Base-by-base conservation (phyloP, 2,329 filamentous ascomycete genomes). In the Aspergillus sp. region DNA sequence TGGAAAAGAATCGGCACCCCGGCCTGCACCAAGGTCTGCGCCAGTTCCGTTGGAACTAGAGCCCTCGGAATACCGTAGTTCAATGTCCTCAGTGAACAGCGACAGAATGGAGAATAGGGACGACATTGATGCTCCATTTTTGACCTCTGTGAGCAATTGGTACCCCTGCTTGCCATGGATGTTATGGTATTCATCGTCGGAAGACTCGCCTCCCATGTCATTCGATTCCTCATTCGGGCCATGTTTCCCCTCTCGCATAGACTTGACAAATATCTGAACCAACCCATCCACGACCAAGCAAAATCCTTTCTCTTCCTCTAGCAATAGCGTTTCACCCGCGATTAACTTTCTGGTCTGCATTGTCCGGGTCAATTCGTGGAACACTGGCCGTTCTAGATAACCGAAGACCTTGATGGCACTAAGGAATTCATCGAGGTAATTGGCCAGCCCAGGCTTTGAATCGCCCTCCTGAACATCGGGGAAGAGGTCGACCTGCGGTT, bases 401-500 rank as follows among this genome's bases (percentile, higher is more conserved):
- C 93, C 93, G 69, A 98, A 98, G 45, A 98, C 93, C 68, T 97
- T 98, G 72, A 98, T 98, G 28, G 94, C 93, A 62, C 90, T 97
- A 19, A 98, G 74, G 57, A 98, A 98, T 65, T 98, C 94, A 67
- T 98, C 93, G 27, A 98, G 76, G 57, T 98, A 98, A 63, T 90
- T 98, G n/a, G 89, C 83, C 36, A 98, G 74, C 0, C 91, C 93
- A 1, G 90, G 84, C 66, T 98, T 98, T 28, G 83, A 83, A 50
- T 90, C 90, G 39, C 86, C 86, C 54, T 95, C 91, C 58, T 95
- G 88, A 4, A 86, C 85, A 59, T 97, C 91, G 4, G 93, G 90
- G 61, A 97, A 97, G 9, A 98, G 76, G 59, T 97, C 94, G 62
- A 98, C 81, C 55, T 95, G 88, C 0, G 93, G 90, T 68, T 97